phyloP scores from a whole-genome alignment of 1,139 yeast genomes.

The Blastobotrys aristatus region DNA sequence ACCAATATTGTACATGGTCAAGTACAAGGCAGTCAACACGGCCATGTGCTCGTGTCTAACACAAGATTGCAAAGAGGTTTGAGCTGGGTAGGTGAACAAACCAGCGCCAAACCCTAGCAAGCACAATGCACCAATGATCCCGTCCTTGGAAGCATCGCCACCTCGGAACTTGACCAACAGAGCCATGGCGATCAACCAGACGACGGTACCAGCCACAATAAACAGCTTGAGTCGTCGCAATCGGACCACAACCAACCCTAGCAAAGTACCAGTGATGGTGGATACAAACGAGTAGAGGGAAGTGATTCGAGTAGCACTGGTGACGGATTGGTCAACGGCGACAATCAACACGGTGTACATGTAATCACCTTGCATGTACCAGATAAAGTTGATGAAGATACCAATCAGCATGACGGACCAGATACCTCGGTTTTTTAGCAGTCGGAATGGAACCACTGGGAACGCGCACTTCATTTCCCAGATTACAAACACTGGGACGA shows the following conservation, averaged over 20 bases:
- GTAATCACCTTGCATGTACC: constrained; percentile 66
- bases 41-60: constrained; percentile 51
- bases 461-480: constrained; percentile 52
- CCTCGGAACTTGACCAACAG: constrained; percentile 55
- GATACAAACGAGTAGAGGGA: constrained; percentile 61
- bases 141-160: constrained; percentile 43
- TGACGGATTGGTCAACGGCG: constrained; percentile 52
- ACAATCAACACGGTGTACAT: constrained; percentile 60
- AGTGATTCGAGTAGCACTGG: constrained; percentile 62
- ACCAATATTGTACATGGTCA: constrained; percentile 43
- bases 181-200: constrained; percentile 58
- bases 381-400: constrained; percentile 50
- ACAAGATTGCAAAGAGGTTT: constrained; percentile 57
- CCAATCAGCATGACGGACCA: constrained; percentile 58
- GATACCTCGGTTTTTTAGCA: constrained; percentile 62
- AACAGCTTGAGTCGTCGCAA: constrained; percentile 55
- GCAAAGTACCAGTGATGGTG: constrained; percentile 54
- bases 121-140: constrained; percentile 63
- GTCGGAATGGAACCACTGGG: constrained; percentile 55
- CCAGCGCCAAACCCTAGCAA: constrained; percentile 71
- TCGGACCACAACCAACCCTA: constrained; percentile 47
- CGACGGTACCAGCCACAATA: constrained; percentile 50
- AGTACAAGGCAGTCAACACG: constrained; percentile 41
- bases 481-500: constrained; percentile 48
- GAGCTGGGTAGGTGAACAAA: constrained; percentile 62